Evolutionary conservation across 2,329 filamentous ascomycete genomes (phyloP).

Genomic region (Clonostachys chloroleuca): DNA sequence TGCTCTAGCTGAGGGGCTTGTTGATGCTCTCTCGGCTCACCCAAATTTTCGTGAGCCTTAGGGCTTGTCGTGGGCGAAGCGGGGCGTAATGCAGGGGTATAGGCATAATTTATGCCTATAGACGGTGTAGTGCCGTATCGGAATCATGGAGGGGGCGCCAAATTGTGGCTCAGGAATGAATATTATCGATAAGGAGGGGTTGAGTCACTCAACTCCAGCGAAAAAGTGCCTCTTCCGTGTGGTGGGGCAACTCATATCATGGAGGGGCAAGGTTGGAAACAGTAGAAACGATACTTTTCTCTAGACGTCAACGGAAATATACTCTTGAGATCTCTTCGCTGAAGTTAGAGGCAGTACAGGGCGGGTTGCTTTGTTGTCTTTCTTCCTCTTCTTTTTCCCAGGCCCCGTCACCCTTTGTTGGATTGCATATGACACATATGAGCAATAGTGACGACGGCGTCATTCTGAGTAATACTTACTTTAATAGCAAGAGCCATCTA

Average conservation of each 20-base stretch:
- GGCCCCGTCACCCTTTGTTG: too few species aligned
- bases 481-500: too few species aligned
- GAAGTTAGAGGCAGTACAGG: too few species aligned
- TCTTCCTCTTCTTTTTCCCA: too few species aligned
- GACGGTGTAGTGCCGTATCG: neutral
- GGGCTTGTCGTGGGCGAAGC: slow-evolving; percentile 4
- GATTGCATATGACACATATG: neutral
- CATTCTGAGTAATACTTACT: slow-evolving; percentile 2
- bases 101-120: neutral
- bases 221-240: slow-evolving; percentile 5
- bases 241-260: slow-evolving; percentile 9
- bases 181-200: too few species aligned
- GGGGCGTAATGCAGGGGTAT: slow-evolving; percentile 1
- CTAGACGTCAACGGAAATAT: too few species aligned
- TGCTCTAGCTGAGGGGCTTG: slow-evolving; percentile 17
- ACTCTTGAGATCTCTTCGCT: too few species aligned
- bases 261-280: too few species aligned
- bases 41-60: slow-evolving; percentile 7
- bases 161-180: neutral
- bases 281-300: too few species aligned
- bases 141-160: slow-evolving; percentile 1
- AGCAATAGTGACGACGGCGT: slow-evolving; percentile 1
- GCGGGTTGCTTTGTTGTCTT: too few species aligned
- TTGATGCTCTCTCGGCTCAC: neutral
- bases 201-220: too few species aligned